phyloP scores from a whole-genome alignment of 2,329 filamentous ascomycete genomes.

The Beauveria caledonica region DNA sequence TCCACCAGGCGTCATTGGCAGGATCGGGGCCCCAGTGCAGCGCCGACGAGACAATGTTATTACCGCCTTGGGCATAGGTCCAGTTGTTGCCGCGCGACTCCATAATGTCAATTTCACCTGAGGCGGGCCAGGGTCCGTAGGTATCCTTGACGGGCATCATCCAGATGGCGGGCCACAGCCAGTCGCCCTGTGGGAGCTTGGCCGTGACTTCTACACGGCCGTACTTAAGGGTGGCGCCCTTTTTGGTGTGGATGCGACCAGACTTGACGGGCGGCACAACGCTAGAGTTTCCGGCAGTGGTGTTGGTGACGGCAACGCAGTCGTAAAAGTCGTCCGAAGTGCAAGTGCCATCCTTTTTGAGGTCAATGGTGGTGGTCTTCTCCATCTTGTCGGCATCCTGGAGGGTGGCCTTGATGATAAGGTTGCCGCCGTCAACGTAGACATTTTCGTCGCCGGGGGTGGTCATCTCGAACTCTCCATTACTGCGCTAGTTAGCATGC shows the following conservation, averaged over 20 bases:
- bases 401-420: constrained; percentile 70
- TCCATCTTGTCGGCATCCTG: constrained; percentile 60
- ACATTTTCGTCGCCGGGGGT: constrained; percentile 66
- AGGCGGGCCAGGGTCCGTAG: constrained; percentile 71
- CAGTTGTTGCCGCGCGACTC: constrained; percentile 79
- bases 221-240: constrained; percentile 64
- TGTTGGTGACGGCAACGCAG: constrained; percentile 67
- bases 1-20: constrained; percentile 72
- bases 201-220: constrained; percentile 75
- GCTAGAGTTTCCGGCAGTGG: constrained; percentile 58
- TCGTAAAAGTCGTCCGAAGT: constrained; percentile 46
- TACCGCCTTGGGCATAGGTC: constrained; percentile 66
- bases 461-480: constrained; percentile 74
- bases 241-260: constrained; percentile 68
- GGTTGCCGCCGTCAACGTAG: constrained; percentile 58
- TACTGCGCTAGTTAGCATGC: constrained; percentile 37
- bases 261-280: constrained; percentile 73
- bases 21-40: constrained; percentile 74
- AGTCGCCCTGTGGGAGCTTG: constrained; percentile 68
- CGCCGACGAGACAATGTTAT: constrained; percentile 71
- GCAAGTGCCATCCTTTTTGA: constrained; percentile 58
- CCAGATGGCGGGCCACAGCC: constrained; percentile 91
- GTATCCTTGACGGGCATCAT: constrained; percentile 67
- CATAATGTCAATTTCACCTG: constrained; percentile 77
- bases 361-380: constrained; percentile 58